Evolutionary conservation across 768 basidiomycete species (phyloP), one percentile per base, ranked within the genome.

Genomic region (Piloderma croceum): DNA sequence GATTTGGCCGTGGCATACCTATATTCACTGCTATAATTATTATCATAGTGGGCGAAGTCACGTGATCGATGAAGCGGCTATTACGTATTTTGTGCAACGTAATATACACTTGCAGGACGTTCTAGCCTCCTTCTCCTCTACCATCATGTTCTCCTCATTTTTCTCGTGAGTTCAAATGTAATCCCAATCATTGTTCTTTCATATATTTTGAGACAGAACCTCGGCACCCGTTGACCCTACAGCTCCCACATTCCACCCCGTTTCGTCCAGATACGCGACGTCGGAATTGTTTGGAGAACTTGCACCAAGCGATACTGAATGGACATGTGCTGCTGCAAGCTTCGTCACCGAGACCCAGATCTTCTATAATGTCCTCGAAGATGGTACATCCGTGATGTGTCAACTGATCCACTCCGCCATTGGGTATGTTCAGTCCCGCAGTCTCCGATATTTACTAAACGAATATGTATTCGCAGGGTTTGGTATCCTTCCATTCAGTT

Each of bases 401-500:
- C 90, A 92, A 63, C 71, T 92, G 39, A 91, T 93, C 51, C 85
- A 92, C 66, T 90, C 89, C 2, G 71, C 84, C 21, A 75, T 90
- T 39, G 93, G 92, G 92, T 92, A 52, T 59, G 88, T 70, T 29
- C 9, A 29, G 15, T 29, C 27, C 10, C 27, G 15, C 27, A 29
- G 51, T 44, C 6, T 36, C 20, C 24, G 7, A 32, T 10, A n/a
- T 12, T 20, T 24, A 21, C 48, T 36, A 31, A 43, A 39, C 24
- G 43, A 39, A 29, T 38, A 43, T 36, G 36, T 24, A 41, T 48
- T 50, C 11, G 42, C 53, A 94, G 92, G 18, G 60, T 97, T 45
- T 92, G 93, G 81, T 93, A 87, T 57, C 92, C 96, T 3, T 89
- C 84, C 22, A 82, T 94, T 53, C 94, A 99, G 62, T 90, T 97